These are phyloP conservation scores for Papiliotrema fonsecae DNA, from an alignment of 1,284 basidiomycete species.

Conservation along the genomic window DNA sequence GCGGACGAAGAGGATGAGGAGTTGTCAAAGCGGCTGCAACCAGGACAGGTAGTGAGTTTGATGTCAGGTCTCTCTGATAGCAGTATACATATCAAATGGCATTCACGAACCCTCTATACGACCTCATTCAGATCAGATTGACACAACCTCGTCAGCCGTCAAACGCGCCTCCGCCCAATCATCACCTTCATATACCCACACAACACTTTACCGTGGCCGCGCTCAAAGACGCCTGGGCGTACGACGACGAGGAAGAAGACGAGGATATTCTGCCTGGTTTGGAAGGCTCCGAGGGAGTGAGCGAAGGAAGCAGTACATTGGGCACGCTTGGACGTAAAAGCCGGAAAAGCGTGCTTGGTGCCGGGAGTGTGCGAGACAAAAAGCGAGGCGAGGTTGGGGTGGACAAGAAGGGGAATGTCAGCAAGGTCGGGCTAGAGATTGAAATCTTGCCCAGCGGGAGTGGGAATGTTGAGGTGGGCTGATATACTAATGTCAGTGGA, in stretches of 20 bases:
- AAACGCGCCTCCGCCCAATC: constrained; percentile 15
- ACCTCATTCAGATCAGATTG: constrained; percentile 81
- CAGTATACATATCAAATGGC: constrained; percentile 78
- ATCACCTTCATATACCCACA: constrained; percentile 61
- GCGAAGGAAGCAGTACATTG: constrained; percentile 47
- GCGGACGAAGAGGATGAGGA: constrained; percentile 31
- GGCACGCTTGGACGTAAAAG: constrained; percentile 67
- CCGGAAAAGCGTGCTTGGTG: constrained; percentile 21
- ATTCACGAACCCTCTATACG: constrained; percentile 88
- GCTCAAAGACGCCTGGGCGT: constrained; percentile 92
- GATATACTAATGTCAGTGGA: neutral
- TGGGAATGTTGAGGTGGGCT: constrained; percentile 21
- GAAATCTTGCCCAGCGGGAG: constrained; percentile 19
- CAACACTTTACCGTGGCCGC: constrained; percentile 74
- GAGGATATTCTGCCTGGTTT: constrained; percentile 59
- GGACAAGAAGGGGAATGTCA: constrained; percentile 68
- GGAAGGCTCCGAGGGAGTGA: constrained; percentile 25
- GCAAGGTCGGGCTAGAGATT: constrained; percentile 59
- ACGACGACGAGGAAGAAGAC: constrained; percentile 75
- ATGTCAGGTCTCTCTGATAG: neutral
- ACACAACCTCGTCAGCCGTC: constrained; percentile 53
- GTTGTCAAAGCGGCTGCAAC: constrained; percentile 22
- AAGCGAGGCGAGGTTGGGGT: constrained; percentile 25
- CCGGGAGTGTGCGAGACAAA: constrained; percentile 10
- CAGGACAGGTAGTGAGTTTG: constrained; percentile 30